phyloP scores from a whole-genome alignment of 2,329 filamentous ascomycete genomes.

The Fusarium bulbicola region DNA sequence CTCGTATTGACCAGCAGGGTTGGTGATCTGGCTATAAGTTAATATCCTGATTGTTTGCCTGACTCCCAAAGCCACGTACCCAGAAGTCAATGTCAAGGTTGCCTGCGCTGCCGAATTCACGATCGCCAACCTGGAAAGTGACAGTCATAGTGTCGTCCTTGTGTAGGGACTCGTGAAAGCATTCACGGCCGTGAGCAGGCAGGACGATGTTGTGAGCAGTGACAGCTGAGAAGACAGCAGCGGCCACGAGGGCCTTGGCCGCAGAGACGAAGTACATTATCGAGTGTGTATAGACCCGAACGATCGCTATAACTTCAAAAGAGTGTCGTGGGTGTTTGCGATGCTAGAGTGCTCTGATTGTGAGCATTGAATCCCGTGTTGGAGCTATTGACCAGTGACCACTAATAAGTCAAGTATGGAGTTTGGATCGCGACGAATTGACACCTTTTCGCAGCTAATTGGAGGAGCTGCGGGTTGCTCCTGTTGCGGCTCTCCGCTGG shows the following conservation, averaged over 20 bases:
- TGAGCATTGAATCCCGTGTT: conserved; percentile 22
- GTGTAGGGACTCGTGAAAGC: conserved; percentile 95
- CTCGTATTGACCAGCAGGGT: conserved; percentile 79
- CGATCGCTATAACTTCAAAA: conserved; percentile 14
- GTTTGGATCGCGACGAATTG: conserved; percentile 41
- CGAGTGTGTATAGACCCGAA: conserved; percentile 3
- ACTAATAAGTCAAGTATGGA: conserved; percentile 11
- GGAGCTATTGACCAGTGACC: conserved; percentile 28
- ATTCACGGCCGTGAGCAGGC: conserved; percentile 91
- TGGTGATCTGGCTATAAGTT: conserved; percentile 69
- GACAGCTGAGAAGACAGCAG: conserved; percentile 63
- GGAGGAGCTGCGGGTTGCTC: conserved; percentile 10
- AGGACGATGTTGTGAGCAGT: conserved; percentile 96
- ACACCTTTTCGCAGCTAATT: conserved; percentile 43
- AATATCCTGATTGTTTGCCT: conserved; percentile 16
- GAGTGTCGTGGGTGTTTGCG: conserved; percentile 25
- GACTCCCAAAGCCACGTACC: conserved; percentile 64
- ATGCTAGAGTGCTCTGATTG: conserved; percentile 9
- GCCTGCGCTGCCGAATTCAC: conserved; percentile 92
- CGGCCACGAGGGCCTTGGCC: conserved; percentile 55
- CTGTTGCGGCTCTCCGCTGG: conserved; percentile 15
- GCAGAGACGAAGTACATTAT: conserved; percentile 48
- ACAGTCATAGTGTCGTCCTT: conserved; percentile 98
- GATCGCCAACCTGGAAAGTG: conserved; percentile 96
- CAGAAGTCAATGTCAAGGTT: conserved; percentile 98